Base-by-base conservation (phyloP, 2,329 filamentous ascomycete genomes). In the Lithohypha guttulata region DNA sequence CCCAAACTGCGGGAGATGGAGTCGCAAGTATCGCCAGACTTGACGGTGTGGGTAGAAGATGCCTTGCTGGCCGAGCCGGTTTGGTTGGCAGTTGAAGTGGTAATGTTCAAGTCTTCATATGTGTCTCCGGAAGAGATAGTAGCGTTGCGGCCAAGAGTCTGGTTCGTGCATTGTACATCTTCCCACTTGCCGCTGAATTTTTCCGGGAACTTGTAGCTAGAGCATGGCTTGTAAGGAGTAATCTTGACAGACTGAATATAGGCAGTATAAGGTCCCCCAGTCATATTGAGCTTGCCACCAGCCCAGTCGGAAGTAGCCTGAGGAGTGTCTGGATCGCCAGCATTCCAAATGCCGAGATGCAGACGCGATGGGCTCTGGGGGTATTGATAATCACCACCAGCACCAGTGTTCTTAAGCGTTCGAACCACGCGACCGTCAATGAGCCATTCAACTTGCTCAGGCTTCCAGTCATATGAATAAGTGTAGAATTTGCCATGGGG, bases 331-430 rank as follows among this genome's bases (percentile, higher is more conserved):
- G 76, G 64, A 34, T 83, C 75, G 54, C 91, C 91, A 53, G 84
- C 91, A 27, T 89, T 89, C 91, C 91, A 98, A 54, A 98, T 77
- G 13, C 89, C 96, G 31, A 98, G 72, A 68, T 95, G 85, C 32
- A 98, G 75, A 49, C 89, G 83, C 11, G 89, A 66, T 3, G 91
- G 91, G 0, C 86, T 93, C 65, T 96, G 91, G 3, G 91, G 91
- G 68, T 75, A 96, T 55, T 82, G 69, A 71, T 79, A 96, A 60
- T 78, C 43, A 33, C 71, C 75, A 37, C 27, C 43, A 2, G 42
- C 45, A 13, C 35, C 53, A 8, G 68, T 64, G 65, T 96, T 95
- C 57, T 84, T 70, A 59, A 84, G 68, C 14, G 74, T 80, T 44
- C 89, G 84, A 48, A 80, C 75, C 18, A 79, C 70, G 37, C 80